phyloP scores from a whole-genome alignment of 2,329 filamentous ascomycete genomes.

The Zymoseptoria ardabiliae region DNA sequence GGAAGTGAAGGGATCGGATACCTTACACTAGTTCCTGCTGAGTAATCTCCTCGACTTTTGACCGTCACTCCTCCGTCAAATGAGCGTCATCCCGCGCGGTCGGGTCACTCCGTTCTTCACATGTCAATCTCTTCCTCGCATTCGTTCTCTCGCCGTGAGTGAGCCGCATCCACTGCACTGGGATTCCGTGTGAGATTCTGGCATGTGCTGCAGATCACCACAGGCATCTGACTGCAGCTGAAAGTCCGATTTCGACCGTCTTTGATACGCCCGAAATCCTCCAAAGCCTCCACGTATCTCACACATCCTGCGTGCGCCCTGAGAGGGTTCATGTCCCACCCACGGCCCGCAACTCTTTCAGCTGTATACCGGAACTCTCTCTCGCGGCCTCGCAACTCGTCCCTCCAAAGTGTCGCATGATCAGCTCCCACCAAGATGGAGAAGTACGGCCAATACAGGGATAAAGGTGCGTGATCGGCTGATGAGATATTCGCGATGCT shows the following conservation, averaged over 20 bases:
- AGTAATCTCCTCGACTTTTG: neutral
- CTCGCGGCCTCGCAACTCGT: neutral
- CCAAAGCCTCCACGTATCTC: neutral
- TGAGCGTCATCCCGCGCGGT: neutral
- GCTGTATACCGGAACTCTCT: neutral
- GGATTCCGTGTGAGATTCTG: neutral
- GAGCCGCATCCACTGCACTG: too few species aligned
- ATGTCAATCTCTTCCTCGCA: neutral
- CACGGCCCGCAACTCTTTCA: neutral
- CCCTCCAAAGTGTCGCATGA: neutral
- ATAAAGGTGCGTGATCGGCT: constrained; percentile 57
- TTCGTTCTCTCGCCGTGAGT: neutral
- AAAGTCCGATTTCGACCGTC: neutral
- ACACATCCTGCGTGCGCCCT: neutral
- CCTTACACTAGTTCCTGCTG: neutral
- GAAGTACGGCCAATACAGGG: constrained; percentile 88
- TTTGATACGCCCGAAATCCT: neutral
- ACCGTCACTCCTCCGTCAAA: too few species aligned
- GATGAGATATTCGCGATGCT: neutral
- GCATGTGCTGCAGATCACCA: neutral
- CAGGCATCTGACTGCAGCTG: neutral
- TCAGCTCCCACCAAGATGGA: constrained; percentile 56
- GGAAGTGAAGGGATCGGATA: too few species aligned
- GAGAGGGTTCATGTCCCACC: neutral
- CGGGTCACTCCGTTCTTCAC: neutral